Percentiles rank a stretch among this genome's conserved stretches.
Evolutionary conservation across 2,329 filamentous ascomycete genomes (phyloP).

Genomic region (Nigrospora oryzae): DNA sequence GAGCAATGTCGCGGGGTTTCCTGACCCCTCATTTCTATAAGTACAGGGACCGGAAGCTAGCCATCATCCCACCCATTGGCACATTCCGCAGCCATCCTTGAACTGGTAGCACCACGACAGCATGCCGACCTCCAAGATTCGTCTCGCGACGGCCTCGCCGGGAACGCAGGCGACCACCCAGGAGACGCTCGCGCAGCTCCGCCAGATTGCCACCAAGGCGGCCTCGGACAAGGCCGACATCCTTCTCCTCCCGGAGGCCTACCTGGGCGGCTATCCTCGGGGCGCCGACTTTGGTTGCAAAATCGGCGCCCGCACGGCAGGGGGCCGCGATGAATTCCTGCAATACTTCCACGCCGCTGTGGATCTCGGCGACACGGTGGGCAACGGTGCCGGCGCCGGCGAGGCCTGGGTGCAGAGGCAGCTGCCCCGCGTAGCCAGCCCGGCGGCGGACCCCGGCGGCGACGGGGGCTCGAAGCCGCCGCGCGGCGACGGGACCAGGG

Average conservation of each 20-base stretch:
- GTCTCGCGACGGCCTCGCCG: slow-evolving; percentile 49
- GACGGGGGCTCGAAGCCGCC: slow-evolving; percentile 36
- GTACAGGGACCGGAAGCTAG: no score
- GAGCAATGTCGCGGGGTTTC: no score
- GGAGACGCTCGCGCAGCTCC: slow-evolving; percentile 59
- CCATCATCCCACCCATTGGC: no score
- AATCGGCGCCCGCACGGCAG: slow-evolving; percentile 60
- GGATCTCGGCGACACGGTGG: slow-evolving; percentile 72
- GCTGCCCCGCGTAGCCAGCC: slow-evolving; percentile 29
- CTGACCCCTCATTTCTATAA: no score
- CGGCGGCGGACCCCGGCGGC: slow-evolving; percentile 3
- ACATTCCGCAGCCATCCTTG: no score
- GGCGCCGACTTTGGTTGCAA: slow-evolving; percentile 69
- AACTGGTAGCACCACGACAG: no score
- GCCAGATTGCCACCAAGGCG: slow-evolving; percentile 55
- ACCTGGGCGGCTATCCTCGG: slow-evolving; percentile 84
- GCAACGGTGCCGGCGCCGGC: slow-evolving; percentile 56
- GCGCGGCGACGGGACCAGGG: slow-evolving; percentile 68
- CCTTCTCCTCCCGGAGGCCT: slow-evolving; percentile 85
- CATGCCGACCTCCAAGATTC: slow-evolving; percentile 21
- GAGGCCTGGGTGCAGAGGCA: slow-evolving; percentile 61
- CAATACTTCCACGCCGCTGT: slow-evolving; percentile 71
- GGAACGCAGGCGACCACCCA: slow-evolving; percentile 37
- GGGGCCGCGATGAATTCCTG: slow-evolving; percentile 74
- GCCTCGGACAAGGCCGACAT: slow-evolving; percentile 50